Evolutionary conservation across 148 eudicot species (phyloP).

Genomic region (Selenicereus undatus): DNA sequence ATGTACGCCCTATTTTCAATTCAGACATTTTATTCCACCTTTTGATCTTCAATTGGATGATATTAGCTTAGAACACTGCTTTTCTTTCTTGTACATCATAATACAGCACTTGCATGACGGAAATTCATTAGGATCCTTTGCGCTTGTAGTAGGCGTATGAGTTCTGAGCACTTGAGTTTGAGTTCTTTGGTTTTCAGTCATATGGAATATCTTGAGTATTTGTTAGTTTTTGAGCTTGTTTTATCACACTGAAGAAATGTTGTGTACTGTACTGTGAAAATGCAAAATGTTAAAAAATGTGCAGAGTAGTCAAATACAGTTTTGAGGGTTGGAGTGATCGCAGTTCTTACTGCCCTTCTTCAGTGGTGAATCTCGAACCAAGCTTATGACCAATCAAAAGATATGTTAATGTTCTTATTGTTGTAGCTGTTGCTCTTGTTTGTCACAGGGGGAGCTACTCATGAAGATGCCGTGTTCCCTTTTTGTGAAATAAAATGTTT

Average conservation of each 20-base stretch:
- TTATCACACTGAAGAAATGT: not conserved
- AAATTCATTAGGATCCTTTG: too few species aligned
- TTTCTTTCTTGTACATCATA: too few species aligned
- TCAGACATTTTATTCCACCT: not conserved
- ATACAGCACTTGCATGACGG: too few species aligned
- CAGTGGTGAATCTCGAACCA: not conserved
- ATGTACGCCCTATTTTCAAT: slow-evolving; percentile 39
- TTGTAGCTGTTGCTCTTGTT: not conserved
- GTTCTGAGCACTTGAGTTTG: not conserved
- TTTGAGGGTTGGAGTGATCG: not conserved
- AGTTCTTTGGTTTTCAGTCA: not conserved
- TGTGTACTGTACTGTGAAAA: not conserved
- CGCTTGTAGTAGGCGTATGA: too few species aligned
- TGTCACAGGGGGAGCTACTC: not conserved
- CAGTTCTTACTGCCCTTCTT: not conserved
- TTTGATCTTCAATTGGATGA: not conserved
- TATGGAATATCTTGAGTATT: not conserved
- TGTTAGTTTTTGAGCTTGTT: not conserved
- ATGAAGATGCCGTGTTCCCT: not conserved
- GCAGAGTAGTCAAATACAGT: not conserved
- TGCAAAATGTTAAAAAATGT: not conserved
- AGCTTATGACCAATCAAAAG: not conserved
- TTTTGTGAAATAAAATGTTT: not conserved
- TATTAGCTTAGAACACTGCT: not conserved
- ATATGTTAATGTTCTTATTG: not conserved